Conservation (phyloP, 495 filamentous ascomycete genomes). For the Pyrenopolyporus hunteri region DNA sequence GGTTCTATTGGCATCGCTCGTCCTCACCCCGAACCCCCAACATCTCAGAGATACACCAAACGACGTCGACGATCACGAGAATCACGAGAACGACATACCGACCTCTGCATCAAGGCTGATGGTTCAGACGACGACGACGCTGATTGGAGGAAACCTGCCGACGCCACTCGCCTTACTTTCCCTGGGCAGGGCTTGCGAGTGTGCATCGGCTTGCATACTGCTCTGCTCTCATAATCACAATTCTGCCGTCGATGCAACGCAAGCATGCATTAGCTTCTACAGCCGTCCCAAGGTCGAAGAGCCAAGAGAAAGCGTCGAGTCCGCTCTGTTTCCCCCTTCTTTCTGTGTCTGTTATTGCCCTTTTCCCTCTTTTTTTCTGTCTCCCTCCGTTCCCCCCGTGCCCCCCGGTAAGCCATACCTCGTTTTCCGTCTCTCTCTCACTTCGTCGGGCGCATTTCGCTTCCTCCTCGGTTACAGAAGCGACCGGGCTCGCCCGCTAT, state of each 20-base stretch:
- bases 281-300: constrained; percentile 15
- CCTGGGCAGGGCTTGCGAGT: constrained; percentile 37
- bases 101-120: constrained; percentile 22
- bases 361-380: background rate
- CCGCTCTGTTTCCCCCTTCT: too few relatives aligned
- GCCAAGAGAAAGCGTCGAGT: constrained; percentile 19
- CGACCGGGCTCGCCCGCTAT: constrained; percentile 4
- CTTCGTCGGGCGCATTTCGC: constrained; percentile 10
- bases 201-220: constrained; percentile 36
- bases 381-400: background rate
- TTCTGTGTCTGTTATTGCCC: too few relatives aligned
- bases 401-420: background rate
- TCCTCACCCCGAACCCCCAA: background rate
- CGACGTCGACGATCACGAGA: background rate
- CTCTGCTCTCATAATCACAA: constrained; percentile 36
- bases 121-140: constrained; percentile 7
- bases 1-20: too few relatives aligned
- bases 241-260: constrained; percentile 37
- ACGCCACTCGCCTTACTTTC: constrained; percentile 47
- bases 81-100: constrained; percentile 13
- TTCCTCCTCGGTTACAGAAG: constrained; percentile 2
- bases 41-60: background rate
- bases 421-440: background rate
- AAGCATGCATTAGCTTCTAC: constrained; percentile 34
- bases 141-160: constrained; percentile 38